A percentile compares a stretch with the other conserved stretches of the same genome.
phyloP scores from a whole-genome alignment of 2,329 filamentous ascomycete species.

The Penicillium italicum region DNA sequence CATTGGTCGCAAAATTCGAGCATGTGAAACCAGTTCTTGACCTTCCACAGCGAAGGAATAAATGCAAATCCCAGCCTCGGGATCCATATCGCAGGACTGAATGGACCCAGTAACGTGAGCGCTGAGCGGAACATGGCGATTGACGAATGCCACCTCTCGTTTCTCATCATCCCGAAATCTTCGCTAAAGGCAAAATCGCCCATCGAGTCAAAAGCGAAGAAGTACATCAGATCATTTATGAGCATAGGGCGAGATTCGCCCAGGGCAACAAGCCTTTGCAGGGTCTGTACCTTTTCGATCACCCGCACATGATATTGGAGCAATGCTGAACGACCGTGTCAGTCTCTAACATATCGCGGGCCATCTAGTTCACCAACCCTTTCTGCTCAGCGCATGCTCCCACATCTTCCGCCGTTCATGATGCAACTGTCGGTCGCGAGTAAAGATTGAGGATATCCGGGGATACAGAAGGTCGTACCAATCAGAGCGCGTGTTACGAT shows the following conservation, averaged over 20 bases:
- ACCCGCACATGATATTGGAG: background rate
- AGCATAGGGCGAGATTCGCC: background rate
- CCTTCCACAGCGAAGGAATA: constrained; percentile 7
- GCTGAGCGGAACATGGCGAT: constrained; percentile 16
- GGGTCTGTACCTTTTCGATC: background rate
- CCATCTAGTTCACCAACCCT: background rate
- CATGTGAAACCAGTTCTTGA: constrained; percentile 10
- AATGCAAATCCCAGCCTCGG: constrained; percentile 22
- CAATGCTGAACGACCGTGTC: background rate
- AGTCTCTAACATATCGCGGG: background rate
- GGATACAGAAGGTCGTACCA: constrained; percentile 13
- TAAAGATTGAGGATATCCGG: constrained; percentile 10
- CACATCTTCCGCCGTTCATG: constrained; percentile 8
- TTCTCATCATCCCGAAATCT: constrained; percentile 36
- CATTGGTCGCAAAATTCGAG: constrained; percentile 25
- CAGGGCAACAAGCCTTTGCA: background rate
- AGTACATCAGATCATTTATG: constrained; percentile 19
- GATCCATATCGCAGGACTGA: constrained; percentile 20
- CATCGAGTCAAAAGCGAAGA: constrained; percentile 43
- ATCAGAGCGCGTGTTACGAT: constrained; percentile 9
- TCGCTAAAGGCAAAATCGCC: constrained; percentile 42
- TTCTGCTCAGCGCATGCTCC: constrained; percentile 3
- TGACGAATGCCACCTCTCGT: constrained; percentile 10
- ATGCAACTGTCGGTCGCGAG: constrained; percentile 6
- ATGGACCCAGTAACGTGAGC: constrained; percentile 14